Evolutionary conservation across 176 grass and related monocot species (phyloP), one percentile per base, ranked within the genome.

Genomic region (Canna indica): DNA sequence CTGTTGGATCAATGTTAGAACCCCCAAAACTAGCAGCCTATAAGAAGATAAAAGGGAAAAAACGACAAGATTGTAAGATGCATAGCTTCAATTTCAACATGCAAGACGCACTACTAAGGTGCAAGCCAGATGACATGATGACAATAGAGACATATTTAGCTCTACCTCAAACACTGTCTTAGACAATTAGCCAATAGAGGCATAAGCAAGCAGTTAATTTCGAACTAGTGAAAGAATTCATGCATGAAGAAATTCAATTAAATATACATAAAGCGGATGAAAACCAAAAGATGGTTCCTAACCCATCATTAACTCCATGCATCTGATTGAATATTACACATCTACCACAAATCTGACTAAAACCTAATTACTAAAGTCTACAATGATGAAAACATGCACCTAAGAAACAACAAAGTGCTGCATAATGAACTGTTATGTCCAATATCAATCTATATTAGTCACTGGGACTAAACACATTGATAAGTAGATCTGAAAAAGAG

Each of bases 1-100:
- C 94, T 28, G 89, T 85, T 47, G 89, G 94, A 82, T 99, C 89
- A 44, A 99, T 93, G 71, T 99, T 99, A 44, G 94, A 99, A 41
- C 94, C 94, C 47, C 94, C 94, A 74, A 99, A 99, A 84, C 94
- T 99, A 74, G 82, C 84, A 77, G 94, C 94, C 93, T 97, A 71
- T 56, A 57, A 24, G 5, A n/a, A 52, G 34, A 18, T 25, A 24
- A 36, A 36, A 36, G 31, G n/a, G 8, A 11, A 20, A 54, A 36
- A 36, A 31, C 8, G 22, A 14, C 4, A 26, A 56, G 7, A 54
- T n/a, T 35, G 22, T 12, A 15, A 27, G 30, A 27, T 26, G 13
- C 10, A 28, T 59, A 3, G 50, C 27, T 29, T 29, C 11, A 59
- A 59, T 59, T 59, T 59, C 57, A 29, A 59, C 25, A 30, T 14